These are phyloP conservation scores for Penicillium verrucosum DNA, from an alignment of 2,329 filamentous ascomycete genomes.

Conservation along the genomic window DNA sequence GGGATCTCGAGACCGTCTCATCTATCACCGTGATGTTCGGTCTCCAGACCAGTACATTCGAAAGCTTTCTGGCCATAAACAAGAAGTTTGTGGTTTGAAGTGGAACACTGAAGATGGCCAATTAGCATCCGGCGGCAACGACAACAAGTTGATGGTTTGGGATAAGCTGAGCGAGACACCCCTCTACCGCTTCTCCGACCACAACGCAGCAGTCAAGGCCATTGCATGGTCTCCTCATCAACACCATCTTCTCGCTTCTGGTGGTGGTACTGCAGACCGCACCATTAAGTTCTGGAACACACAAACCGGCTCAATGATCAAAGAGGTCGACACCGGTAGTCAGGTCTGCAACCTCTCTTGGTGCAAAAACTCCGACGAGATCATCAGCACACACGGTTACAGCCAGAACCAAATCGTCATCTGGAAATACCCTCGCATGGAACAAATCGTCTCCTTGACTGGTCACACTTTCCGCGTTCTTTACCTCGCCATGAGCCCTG, in stretches of 20 bases:
- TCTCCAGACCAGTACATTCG: conserved; percentile 85
- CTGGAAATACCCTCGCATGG: conserved; percentile 99
- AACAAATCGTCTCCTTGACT: conserved; percentile 89
- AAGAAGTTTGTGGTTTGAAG: conserved; percentile 93
- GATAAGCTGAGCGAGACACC: conserved; percentile 92
- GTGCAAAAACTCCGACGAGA: conserved; percentile 96
- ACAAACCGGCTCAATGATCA: conserved; percentile 71
- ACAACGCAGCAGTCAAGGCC: conserved; percentile 93
- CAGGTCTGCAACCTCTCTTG: conserved; percentile 99
- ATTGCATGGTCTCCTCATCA: conserved; percentile 98
- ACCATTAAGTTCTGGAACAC: conserved; percentile 99
- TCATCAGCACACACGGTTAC: conserved; percentile 95
- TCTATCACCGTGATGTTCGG: conserved; percentile 93
- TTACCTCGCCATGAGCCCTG: conserved; percentile 95
- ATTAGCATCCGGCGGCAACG: conserved; percentile 91
- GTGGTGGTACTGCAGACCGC: conserved; percentile 90
- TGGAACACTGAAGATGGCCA: conserved; percentile 98
- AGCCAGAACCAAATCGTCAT: conserved; percentile 98
- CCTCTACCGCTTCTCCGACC: conserved; percentile 89
- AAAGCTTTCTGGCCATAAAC: conserved; percentile 89
- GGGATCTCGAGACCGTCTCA: conserved; percentile 86
- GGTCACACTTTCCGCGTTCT: conserved; percentile 96
- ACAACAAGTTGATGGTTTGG: conserved; percentile 99
- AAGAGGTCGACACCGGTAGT: conserved; percentile 91
- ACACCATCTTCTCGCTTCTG: conserved; percentile 87